phyloP scores from a whole-genome alignment of 805 yeast species.

The Kodamaea sagamina region DNA sequence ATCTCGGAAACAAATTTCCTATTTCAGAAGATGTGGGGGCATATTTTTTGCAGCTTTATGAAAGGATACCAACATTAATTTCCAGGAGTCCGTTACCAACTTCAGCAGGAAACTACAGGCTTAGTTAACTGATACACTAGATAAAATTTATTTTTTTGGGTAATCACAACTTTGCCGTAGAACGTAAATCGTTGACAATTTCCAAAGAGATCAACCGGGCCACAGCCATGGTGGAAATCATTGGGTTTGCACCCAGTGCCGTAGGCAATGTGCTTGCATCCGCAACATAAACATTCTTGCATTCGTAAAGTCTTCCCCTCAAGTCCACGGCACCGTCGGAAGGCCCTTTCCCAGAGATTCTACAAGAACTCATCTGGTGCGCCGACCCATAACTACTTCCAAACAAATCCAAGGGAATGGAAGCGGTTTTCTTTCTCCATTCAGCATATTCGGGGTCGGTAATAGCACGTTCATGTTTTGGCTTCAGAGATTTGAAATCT shows the following conservation, averaged over 20 bases:
- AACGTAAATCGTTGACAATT: conserved; percentile 20
- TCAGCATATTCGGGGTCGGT: conserved; percentile 45
- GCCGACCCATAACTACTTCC: conserved; percentile 33
- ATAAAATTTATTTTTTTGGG: too few relatives aligned
- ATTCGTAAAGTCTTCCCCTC: conserved; percentile 27
- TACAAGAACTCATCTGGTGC: conserved; percentile 31
- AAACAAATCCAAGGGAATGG: conserved; percentile 29
- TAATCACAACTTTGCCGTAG: conserved; percentile 4
- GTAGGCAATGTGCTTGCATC: conserved; percentile 35
- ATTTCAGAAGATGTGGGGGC: too few relatives aligned
- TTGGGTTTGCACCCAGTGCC: conserved; percentile 31
- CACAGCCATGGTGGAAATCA: conserved; percentile 29
- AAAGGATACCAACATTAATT: too few relatives aligned
- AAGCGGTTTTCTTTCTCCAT: conserved; percentile 33
- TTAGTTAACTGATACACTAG: too few relatives aligned
- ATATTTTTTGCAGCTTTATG: too few relatives aligned
- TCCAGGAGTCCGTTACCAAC: too few relatives aligned
- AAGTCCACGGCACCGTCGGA: conserved; percentile 27
- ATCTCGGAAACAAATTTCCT: too few relatives aligned
- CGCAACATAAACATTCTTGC: conserved; percentile 29
- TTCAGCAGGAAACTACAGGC: too few relatives aligned
- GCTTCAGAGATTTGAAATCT: conserved; percentile 36
- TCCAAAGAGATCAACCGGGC: conserved; percentile 25
- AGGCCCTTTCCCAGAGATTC: conserved; percentile 31
- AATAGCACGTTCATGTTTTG: conserved; percentile 39